These are phyloP conservation scores for Aspergillus baeticus DNA, from an alignment of 495 filamentous ascomycete species.

Conservation along the genomic window DNA sequence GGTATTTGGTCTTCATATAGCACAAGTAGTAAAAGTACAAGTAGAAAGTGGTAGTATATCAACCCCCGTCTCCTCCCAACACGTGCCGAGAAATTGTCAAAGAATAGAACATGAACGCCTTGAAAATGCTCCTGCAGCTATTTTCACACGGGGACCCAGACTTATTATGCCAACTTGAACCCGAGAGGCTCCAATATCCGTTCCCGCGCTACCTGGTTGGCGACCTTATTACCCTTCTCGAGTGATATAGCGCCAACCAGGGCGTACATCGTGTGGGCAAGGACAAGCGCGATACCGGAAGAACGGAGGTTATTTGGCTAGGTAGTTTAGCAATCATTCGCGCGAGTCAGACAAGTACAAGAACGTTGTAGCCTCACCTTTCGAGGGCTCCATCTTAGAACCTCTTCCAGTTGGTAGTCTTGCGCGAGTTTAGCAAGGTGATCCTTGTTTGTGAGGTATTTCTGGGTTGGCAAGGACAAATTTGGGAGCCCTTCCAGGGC, in stretches of 20 bases:
- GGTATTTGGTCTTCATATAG: slow-evolving; percentile 15
- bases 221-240: slow-evolving; percentile 77
- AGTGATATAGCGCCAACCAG: slow-evolving; percentile 85
- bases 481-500: slow-evolving; percentile 71
- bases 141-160: slow-evolving; percentile 22
- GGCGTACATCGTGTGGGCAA: slow-evolving; percentile 75
- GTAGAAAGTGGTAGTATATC: slow-evolving; percentile 12
- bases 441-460: slow-evolving; percentile 52
- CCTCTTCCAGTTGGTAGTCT: slow-evolving; percentile 65
- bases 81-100: slow-evolving; percentile 21
- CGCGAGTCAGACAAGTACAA: not conserved
- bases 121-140: slow-evolving; percentile 40
- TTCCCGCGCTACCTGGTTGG: slow-evolving; percentile 71
- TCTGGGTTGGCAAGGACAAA: slow-evolving; percentile 55
- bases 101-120: slow-evolving; percentile 34
- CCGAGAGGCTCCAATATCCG: slow-evolving; percentile 65
- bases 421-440: slow-evolving; percentile 65
- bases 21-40: slow-evolving; percentile 25
- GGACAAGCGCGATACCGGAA: slow-evolving; percentile 71
- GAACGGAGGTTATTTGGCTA: slow-evolving; percentile 68
- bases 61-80: slow-evolving; percentile 13
- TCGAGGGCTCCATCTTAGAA: slow-evolving; percentile 85
- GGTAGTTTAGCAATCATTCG: not conserved
- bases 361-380: slow-evolving; percentile 51
- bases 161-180: slow-evolving; percentile 33